Evolutionary conservation across 768 basidiomycete species (phyloP), one percentile per base, ranked within the genome.

Genomic region (Naganishia antarctica): DNA sequence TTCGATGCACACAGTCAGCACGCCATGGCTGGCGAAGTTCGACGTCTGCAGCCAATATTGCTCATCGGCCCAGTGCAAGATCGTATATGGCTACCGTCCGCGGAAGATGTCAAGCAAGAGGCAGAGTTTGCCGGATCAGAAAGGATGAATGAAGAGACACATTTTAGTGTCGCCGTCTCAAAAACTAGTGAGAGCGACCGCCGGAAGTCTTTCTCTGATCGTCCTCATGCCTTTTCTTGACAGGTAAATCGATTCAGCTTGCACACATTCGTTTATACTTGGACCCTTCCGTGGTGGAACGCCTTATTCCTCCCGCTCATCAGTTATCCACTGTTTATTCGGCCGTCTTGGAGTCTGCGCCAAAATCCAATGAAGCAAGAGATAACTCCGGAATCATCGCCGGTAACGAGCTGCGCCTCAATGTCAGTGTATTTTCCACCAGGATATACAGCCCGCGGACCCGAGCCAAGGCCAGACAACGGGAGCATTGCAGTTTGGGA

Each of bases 211-310:
- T 37, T 37, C 8, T 44, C n/a, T 12, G 13, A 44, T 6, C 43
- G 43, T n/a, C 6, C 25, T 70, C 62, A 63, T 74, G 58, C 62
- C 69, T 13, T 23, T 28, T 23, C 3, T 12, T 21, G 5, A 12
- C 31, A 63, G 61, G 49, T 43, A 43, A 32, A 45, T 46, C 43
- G 23, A 37, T 57, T 40, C 53, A 26, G 32, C n/a, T 57, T 8
- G 37, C 34, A 21, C 53, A 57, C 18, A 13, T 44, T 28, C 63
- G 43, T 8, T 13, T 66, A 8, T 46, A 64, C 32, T n/a, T 66
- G 23, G 60, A 61, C 43, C 64, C 61, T 16, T 16, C 31, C 18
- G 16, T 41, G 16, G 26, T 48, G 44, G 43, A 47, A 18, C 57
- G 64, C 65, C 43, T 65, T 67, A 23, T 41, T 8, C 34, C 11